Conservation (phyloP, 768 basidiomycete species). For the Collybiopsis luxurians region DNA sequence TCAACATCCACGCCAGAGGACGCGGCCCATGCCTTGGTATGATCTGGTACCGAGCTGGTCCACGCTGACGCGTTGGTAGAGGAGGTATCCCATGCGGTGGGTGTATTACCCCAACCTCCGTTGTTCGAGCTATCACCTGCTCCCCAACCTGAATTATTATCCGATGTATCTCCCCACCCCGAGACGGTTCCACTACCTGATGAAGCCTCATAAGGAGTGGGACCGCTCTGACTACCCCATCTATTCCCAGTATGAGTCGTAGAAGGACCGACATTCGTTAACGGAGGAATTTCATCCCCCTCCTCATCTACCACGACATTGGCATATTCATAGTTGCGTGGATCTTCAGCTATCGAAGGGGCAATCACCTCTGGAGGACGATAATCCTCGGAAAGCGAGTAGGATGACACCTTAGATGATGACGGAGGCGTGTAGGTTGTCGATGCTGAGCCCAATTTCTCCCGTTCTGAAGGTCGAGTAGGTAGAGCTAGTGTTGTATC, state of each 20-base stretch:
- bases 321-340: constrained; percentile 57
- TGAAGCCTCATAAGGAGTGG: neutral
- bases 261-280: constrained; percentile 1
- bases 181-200: neutral
- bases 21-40: too few species aligned
- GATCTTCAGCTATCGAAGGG: constrained; percentile 29
- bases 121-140: neutral
- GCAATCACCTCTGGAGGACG: neutral
- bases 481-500: neutral
- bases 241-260: neutral
- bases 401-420: constrained; percentile 29
- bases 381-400: constrained; percentile 15
- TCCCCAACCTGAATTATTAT: neutral
- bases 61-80: neutral
- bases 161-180: neutral
- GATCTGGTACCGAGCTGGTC: neutral
- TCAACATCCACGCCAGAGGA: too few species aligned
- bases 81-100: neutral
- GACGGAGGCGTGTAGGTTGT: constrained; percentile 36
- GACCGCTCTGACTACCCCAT: constrained; percentile 2
- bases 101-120: neutral
- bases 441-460: constrained; percentile 41
- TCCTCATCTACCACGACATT: constrained; percentile 34
- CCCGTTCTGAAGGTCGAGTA: neutral
- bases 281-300: constrained; percentile 28